phyloP scores from a whole-genome alignment of 2,329 filamentous ascomycete genomes.

The Elsinoe perseae region DNA sequence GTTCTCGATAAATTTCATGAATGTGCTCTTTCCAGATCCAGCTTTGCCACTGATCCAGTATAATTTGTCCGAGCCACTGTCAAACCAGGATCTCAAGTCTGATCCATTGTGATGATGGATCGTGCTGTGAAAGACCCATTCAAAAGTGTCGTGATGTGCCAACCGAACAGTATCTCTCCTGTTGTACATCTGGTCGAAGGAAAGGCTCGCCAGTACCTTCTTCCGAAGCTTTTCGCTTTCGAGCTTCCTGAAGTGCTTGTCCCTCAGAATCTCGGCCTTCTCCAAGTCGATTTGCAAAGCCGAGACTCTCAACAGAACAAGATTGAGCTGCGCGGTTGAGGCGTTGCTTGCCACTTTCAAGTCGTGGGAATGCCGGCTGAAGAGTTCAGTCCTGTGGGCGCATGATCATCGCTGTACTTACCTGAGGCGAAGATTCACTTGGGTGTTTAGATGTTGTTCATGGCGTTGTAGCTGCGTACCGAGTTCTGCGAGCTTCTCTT shows the following conservation, averaged over 20 bases:
- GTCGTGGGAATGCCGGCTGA: neutral
- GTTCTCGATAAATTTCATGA: neutral
- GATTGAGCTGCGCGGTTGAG: neutral
- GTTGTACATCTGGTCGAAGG: neutral
- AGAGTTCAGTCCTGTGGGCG: neutral
- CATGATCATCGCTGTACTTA: neutral
- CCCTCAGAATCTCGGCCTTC: neutral
- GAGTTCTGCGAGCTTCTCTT: neutral
- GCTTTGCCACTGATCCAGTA: conserved; percentile 6
- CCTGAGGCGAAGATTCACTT: neutral
- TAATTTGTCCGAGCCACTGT: neutral
- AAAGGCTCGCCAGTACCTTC: neutral
- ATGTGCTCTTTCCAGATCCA: conserved; percentile 10
- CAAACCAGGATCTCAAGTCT: neutral
- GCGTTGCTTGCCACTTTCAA: neutral
- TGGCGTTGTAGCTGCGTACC: neutral
- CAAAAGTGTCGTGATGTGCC: neutral
- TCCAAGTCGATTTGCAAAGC: neutral
- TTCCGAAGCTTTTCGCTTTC: neutral
- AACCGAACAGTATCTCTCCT: neutral
- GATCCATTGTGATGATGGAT: neutral
- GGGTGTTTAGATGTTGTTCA: neutral
- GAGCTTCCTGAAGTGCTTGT: neutral
- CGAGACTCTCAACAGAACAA: neutral
- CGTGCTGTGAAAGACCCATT: neutral